A percentile compares a stretch with the other conserved stretches of the same genome.
These are phyloP conservation scores for Cyclotella baltica DNA, from an alignment of 108 stramenopile genomes.

Conservation along the genomic window DNA sequence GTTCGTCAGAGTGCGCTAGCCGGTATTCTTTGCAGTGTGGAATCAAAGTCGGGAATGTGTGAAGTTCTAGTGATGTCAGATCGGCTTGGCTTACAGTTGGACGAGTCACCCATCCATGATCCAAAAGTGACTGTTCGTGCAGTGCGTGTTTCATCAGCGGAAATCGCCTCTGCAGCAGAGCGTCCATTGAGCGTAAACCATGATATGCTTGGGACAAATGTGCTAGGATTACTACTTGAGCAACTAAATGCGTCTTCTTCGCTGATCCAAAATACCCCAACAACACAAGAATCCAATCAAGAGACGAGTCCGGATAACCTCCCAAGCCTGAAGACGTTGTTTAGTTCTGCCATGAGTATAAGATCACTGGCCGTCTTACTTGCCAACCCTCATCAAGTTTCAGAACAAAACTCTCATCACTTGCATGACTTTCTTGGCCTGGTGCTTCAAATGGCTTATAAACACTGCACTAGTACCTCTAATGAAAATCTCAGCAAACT, in stretches of 20 bases:
- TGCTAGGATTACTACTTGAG: conserved; percentile 21
- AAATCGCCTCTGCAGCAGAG: conserved; percentile 71
- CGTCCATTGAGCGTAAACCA: conserved; percentile 58
- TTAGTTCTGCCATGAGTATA: conserved; percentile 42
- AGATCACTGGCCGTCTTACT: conserved; percentile 39
- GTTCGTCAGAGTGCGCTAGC: conserved; percentile 64
- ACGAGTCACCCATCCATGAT: neutral
- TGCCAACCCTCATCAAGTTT: conserved; percentile 24
- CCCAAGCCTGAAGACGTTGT: conserved; percentile 13
- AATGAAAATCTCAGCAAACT: conserved; percentile 23
- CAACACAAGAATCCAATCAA: neutral
- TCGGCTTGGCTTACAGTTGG: conserved; percentile 9
- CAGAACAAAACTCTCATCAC: conserved; percentile 8
- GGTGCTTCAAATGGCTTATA: conserved; percentile 27
- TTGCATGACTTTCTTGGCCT: conserved; percentile 27
- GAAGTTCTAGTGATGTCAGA: conserved; percentile 71
- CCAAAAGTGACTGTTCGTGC: conserved; percentile 66
- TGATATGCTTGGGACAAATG: conserved; percentile 20
- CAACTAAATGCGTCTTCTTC: conserved; percentile 19
- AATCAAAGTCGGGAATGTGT: conserved; percentile 72
- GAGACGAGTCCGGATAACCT: neutral
- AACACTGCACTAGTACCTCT: neutral
- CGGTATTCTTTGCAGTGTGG: conserved; percentile 80
- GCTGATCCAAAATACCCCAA: conserved; percentile 1
- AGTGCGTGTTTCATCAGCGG: conserved; percentile 64